Conservation (phyloP, 495 filamentous ascomycete genomes). For the Penicillium angulare region DNA sequence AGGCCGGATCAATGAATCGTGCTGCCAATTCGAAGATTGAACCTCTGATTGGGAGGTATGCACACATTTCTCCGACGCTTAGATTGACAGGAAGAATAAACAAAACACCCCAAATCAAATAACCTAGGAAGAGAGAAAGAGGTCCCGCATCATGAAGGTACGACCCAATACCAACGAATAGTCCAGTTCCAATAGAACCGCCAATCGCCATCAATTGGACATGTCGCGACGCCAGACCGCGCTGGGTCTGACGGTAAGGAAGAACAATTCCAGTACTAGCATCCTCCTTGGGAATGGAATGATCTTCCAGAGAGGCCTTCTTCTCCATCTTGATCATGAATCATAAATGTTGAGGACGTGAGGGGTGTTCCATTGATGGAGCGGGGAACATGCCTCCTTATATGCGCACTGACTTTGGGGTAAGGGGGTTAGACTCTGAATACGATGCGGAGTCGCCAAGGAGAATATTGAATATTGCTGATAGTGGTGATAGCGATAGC, state of each 20-base stretch:
- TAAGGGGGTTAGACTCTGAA: constrained; percentile 3
- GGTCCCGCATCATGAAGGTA: constrained; percentile 68
- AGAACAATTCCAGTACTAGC: constrained; percentile 20
- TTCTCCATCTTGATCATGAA: constrained; percentile 26
- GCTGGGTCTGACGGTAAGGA: constrained; percentile 40
- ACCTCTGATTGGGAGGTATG: constrained; percentile 69
- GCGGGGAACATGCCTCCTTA: constrained; percentile 15
- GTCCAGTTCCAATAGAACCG: constrained; percentile 72
- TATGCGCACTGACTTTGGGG: constrained; percentile 11
- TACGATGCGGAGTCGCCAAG: constrained; percentile 6
- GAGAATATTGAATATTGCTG: constrained; percentile 2
- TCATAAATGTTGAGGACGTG: constrained; percentile 1
- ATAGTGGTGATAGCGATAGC: neutral
- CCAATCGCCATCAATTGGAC: constrained; percentile 71
- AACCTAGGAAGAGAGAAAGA: constrained; percentile 64
- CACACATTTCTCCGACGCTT: constrained; percentile 61
- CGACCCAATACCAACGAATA: constrained; percentile 71
- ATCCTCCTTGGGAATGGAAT: constrained; percentile 9
- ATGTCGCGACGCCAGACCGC: constrained; percentile 62
- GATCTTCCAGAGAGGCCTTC: constrained; percentile 11
- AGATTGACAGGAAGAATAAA: constrained; percentile 37
- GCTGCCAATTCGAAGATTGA: constrained; percentile 70
- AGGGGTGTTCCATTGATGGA: neutral
- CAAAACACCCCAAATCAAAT: constrained; percentile 40
- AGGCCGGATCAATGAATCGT: constrained; percentile 63